Base-by-base conservation (phyloP, 2,329 filamentous ascomycete genomes). In the Talaromyces sp. region DNA sequence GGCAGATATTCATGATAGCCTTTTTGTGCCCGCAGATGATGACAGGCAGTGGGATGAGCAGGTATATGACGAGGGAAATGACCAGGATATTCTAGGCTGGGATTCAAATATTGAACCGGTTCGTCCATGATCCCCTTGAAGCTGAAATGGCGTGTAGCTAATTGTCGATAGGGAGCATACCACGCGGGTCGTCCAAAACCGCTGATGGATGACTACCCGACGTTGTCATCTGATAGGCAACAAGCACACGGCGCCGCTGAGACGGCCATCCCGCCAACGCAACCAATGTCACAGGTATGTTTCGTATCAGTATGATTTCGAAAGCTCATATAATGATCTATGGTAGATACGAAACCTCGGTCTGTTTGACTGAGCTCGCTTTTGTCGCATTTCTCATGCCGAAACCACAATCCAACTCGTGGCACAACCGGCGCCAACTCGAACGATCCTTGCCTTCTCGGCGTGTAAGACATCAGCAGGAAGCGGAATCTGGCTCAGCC, bases 371-470 rank as follows among this genome's bases (percentile, higher is more conserved):
- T 82, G 72, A 78, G 25, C 7, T 17, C 15, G 22, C 22, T 5
- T 49, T n/a, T 47, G 6, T 11, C 35, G 33, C 15, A 22, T 47
- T 10, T 17, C 4, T 62, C 22, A 47, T 73, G 70, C 75, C n/a
- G 69, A 70, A 43, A 72, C 69, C 52, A 80, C 68, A 49, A 96
- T 82, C 89, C 92, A 97, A 74, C 89, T 96, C 19, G 93, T 97
- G 52, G 93, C 93, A 79, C 92, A 97, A 1, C 93, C 93, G n/a
- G 91, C 92, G 27, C 89, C 91, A 59, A 97, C 83, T 59, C 79
- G 80, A 68, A 83, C 78, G 64, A 92, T 86, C 22, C 79, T 79
- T 64, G 80, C 82, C 10, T 77, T 80, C 4, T 82, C 74, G 11
- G 37, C 37, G 1, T 41, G 27, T 37, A 57, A 43, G 17, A 39